Evolutionary conservation across 345 rosid species (phyloP).

Genomic region (Syzygium aromaticum): DNA sequence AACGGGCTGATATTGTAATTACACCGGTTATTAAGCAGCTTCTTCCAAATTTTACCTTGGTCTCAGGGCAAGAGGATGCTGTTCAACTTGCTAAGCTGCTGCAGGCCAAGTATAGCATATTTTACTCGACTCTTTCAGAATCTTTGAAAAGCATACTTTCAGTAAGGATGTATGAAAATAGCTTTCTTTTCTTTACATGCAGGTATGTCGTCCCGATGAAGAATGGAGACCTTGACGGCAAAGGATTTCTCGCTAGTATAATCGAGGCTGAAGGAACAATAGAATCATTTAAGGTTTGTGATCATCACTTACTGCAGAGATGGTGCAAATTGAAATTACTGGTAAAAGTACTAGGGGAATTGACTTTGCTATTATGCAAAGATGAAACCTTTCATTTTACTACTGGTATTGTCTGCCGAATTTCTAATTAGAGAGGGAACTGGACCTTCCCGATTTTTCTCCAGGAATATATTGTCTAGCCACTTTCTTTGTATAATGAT

Average conservation of each 20-base stretch:
- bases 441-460: neutral
- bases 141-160: neutral
- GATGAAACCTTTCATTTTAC: neutral
- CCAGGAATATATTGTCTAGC: neutral
- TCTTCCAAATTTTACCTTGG: constrained; percentile 80
- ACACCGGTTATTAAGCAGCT: constrained; percentile 91
- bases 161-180: neutral
- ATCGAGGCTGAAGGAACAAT: constrained; percentile 62
- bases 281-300: constrained; percentile 67
- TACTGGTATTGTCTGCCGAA: neutral
- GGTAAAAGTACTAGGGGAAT: neutral
- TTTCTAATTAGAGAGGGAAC: neutral
- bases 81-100: constrained; percentile 73
- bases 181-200: neutral
- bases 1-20: constrained; percentile 71
- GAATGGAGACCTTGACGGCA: constrained; percentile 84
- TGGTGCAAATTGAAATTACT: neutral
- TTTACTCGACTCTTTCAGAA: neutral
- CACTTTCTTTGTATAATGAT: neutral
- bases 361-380: neutral
- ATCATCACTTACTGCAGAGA: neutral
- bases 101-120: constrained; percentile 52
- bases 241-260: constrained; percentile 59
- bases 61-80: constrained; percentile 96
- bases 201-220: constrained; percentile 84